Base-by-base conservation (phyloP, 2,329 filamentous ascomycete genomes). In the Pezicula radicicola region DNA sequence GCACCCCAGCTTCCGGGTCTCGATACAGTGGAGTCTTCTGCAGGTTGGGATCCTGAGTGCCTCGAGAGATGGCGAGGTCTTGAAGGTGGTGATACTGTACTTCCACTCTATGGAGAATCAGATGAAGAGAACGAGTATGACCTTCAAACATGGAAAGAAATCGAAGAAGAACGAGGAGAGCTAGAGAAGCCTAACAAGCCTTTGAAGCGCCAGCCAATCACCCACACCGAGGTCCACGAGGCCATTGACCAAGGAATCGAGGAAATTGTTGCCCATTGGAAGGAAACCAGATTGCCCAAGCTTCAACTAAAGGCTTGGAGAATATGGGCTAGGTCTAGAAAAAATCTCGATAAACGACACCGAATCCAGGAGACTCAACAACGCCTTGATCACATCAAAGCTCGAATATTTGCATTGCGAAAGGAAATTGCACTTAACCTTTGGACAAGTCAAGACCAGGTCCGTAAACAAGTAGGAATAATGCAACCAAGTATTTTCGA, bases 401-500 rank as follows among this genome's bases (percentile, higher is more conserved):
- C 61, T 2, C 82, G 86, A 9, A 72, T 93, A 28, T 63, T 66
- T n/a, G 83, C 77, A 44, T 67, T 84, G 15, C 75, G 75, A 9
- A 60, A 73, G 1, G 76, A 82, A 18, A 80, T 91, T 33, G 56
- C 74, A 19, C 59, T 65, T 1, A 70, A 77, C 15, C 64, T 73
- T 28, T 90, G 85, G 80, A 66, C 69, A 10, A 79, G 72, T 7
- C 70, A 72, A 19, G 60, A 68, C 1, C 75, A 84, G 13, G 64
- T 94, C 13, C 70, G 74, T 25, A 70, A 68, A 6, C 80, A 83
- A 60, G 83, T 84, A 46, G 68, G 71, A 10, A 77, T 71, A 35
- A 71, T 96, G 50, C 84, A 93, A 53, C 71, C 75, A 4, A 90
- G 77, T 3, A 69, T 96, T 1, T 77, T 81, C 35, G 78, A 87